Base-by-base conservation (phyloP, 2,329 filamentous ascomycete species). In the Cordyceps cicadae region DNA sequence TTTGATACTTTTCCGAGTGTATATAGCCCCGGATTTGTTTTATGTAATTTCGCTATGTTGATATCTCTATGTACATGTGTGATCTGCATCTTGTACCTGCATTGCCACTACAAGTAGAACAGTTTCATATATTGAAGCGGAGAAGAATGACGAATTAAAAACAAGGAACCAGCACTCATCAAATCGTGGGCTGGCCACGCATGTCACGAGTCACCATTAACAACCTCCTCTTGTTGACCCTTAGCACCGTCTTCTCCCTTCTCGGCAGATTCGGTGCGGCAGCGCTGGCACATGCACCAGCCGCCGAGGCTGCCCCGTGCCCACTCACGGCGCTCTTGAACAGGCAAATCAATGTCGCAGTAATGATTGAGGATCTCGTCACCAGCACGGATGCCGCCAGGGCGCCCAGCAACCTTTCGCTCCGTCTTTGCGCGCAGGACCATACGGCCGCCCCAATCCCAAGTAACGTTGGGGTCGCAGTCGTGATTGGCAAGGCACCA, bases 401-500 rank as follows among this genome's bases (percentile, higher is more conserved):
- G 71, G 1, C 67, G 67, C 45, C 71, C 67, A 70, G 81, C 81
- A 6, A 81, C 74, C 5, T 88, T 77, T 43, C 84, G 77, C 64
- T 80, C 75, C 63, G 85, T 77, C 53, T 86, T 77, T 2, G 84
- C 83, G 78, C 79, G 84, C 62, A 94, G 83, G 41, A 84, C 82
- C 81, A 94, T 92, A 57, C 81, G 82, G 1, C 89, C 89, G 32
- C 88, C 86, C 90, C 92, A 97, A 69, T 96, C 90, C 94, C 94
- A 99, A 3, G 84, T 84, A 45, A 97, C 92, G 72, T 96, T 97
- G 9, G 94, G 94, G 70, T 96, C 87, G 74, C 94, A 99, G 71
- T 92, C 91, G 72, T 99, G 94, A 69, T 99, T 99, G 32, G 93
- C 92, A 34, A 97, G 80, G 74, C 92, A 97, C 92, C 94, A 99